Evolutionary conservation across 352 stramenopile species (phyloP).

Genomic region (Pilasporangium apinafurcum): DNA sequence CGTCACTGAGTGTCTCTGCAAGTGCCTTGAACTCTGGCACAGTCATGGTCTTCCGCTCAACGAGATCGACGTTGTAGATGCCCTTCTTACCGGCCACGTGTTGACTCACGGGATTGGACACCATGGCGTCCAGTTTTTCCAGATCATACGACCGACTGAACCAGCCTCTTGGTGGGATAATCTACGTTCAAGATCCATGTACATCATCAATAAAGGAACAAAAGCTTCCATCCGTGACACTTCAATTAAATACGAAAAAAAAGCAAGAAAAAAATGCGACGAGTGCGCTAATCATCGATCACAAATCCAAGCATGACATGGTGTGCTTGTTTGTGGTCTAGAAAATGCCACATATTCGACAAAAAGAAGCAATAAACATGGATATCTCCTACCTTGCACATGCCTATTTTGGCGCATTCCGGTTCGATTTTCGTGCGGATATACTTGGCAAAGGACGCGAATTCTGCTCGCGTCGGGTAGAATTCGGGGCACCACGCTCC

Average conservation of each 20-base stretch:
- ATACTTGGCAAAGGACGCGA: slow-evolving; percentile 80
- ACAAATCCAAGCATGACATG: too few relatives aligned
- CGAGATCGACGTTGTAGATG: slow-evolving; percentile 87
- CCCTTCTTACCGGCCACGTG: slow-evolving; percentile 87
- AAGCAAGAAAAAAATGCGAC: too few relatives aligned
- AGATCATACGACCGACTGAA: slow-evolving; percentile 67
- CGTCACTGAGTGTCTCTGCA: slow-evolving; percentile 18
- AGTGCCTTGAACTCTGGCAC: slow-evolving; percentile 57
- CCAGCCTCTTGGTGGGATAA: slow-evolving; percentile 71
- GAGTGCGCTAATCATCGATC: too few relatives aligned
- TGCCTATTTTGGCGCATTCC: slow-evolving; percentile 64
- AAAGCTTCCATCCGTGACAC: too few relatives aligned
- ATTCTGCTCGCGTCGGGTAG: slow-evolving; percentile 75
- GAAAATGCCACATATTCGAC: background rate
- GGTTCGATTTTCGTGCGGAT: slow-evolving; percentile 80
- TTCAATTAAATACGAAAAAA: too few relatives aligned
- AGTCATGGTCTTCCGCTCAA: slow-evolving; percentile 74
- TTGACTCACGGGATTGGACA: slow-evolving; percentile 73
- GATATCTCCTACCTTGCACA: slow-evolving; percentile 82
- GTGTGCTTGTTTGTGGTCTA: too few relatives aligned
- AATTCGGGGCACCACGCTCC: slow-evolving; percentile 82
- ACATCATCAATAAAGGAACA: too few relatives aligned
- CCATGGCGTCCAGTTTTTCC: slow-evolving; percentile 29
- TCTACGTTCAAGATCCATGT: slow-evolving; percentile 13
- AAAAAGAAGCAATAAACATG: background rate